Conservation (phyloP, 768 basidiomycete species). For the Arthromyces matolae region DNA sequence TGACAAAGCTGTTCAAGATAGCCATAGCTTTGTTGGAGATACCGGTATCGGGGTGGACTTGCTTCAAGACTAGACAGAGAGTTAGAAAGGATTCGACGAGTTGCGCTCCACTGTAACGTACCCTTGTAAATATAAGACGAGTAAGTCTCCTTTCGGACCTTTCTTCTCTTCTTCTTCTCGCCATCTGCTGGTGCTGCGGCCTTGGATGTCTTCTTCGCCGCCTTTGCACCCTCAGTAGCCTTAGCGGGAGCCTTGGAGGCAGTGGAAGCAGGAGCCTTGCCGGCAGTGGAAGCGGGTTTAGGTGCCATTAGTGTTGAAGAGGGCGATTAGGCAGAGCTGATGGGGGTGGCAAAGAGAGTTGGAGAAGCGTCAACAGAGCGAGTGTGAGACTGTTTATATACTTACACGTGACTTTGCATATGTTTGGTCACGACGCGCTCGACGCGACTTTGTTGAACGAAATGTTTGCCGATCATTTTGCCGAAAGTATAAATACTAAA, state of each 20-base stretch:
- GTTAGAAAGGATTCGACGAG: background rate
- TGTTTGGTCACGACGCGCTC: slow-evolving; percentile 34
- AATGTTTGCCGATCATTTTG: slow-evolving; percentile 5
- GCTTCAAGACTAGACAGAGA: slow-evolving; percentile 71
- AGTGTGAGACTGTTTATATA: slow-evolving; percentile 30
- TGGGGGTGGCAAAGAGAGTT: slow-evolving; percentile 21
- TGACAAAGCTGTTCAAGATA: slow-evolving; percentile 94
- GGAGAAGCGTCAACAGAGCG: slow-evolving; percentile 13
- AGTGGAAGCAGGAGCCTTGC: slow-evolving; percentile 71
- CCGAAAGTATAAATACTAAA: slow-evolving; percentile 29
- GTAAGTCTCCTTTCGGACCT: slow-evolving; percentile 87
- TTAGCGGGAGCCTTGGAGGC: slow-evolving; percentile 76
- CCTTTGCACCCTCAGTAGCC: slow-evolving; percentile 57
- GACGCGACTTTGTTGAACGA: slow-evolving; percentile 37
- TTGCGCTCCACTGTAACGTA: slow-evolving; percentile 21
- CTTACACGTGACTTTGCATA: slow-evolving; percentile 30
- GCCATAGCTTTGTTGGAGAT: slow-evolving; percentile 99
- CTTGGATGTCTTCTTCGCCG: slow-evolving; percentile 77
- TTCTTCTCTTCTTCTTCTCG: slow-evolving; percentile 86
- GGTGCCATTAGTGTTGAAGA: slow-evolving; percentile 46
- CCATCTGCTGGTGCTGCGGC: slow-evolving; percentile 61
- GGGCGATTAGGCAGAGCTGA: slow-evolving; percentile 7
- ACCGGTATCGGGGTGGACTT: slow-evolving; percentile 98
- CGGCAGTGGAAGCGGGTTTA: slow-evolving; percentile 81
- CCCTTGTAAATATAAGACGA: slow-evolving; percentile 92